These are phyloP conservation scores for Fraxinus americana DNA, from an alignment of 257 asterid genomes.

Conservation along the genomic window DNA sequence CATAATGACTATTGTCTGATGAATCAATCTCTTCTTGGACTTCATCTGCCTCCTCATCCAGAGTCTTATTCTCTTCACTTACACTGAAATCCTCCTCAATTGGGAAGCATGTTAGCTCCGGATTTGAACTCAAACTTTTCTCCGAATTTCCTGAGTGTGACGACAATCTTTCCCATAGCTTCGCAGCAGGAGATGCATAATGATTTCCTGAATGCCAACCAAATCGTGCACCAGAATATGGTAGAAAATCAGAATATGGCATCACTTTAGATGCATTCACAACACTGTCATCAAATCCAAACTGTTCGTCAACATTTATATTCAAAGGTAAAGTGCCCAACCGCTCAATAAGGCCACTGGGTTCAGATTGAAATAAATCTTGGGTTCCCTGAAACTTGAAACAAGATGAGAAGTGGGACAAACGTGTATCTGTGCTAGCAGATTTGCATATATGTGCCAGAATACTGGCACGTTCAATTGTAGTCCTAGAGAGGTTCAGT, in stretches of 20 bases:
- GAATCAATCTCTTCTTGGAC: conserved; percentile 45
- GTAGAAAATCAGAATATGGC: conserved; percentile 47
- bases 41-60: conserved; percentile 43
- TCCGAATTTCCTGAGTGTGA: conserved; percentile 68
- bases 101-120: conserved; percentile 87
- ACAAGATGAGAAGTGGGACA: conserved; percentile 53
- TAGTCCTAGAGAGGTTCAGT: conserved; percentile 50
- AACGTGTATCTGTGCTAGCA: conserved; percentile 55
- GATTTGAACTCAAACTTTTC: conserved; percentile 71
- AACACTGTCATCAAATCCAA: conserved; percentile 37
- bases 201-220: conserved; percentile 48
- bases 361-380: conserved; percentile 51
- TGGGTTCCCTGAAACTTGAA: conserved; percentile 41
- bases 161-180: conserved; percentile 69
- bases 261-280: conserved; percentile 41
- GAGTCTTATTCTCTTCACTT: conserved; percentile 63
- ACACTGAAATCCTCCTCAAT: conserved; percentile 84
- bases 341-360: conserved; percentile 62
- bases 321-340: conserved; percentile 40
- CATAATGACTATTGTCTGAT: conserved; percentile 31
- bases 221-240: conserved; percentile 51
- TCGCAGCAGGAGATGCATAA: conserved; percentile 70
- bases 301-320: conserved; percentile 39
- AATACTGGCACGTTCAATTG: conserved; percentile 80
- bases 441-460: conserved; percentile 83